Evolutionary conservation across 1,284 basidiomycete species (phyloP), one percentile per base, ranked within the genome.

Genomic region (Coniferiporia weirii): DNA sequence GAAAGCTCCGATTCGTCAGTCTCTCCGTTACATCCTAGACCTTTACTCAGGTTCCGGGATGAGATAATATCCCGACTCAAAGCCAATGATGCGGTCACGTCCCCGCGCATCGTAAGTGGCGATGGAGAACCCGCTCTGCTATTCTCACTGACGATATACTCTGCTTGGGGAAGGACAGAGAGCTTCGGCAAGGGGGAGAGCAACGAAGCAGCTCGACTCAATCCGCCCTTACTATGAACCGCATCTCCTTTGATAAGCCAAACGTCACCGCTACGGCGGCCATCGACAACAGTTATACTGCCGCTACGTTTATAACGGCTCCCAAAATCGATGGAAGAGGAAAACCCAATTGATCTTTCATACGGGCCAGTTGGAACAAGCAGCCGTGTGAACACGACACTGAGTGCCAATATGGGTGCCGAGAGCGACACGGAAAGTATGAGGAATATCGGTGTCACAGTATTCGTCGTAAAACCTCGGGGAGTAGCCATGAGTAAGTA

Each of bases 161-260:
- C 27, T 27, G 27, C 27, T 48, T 58, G 63, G 70, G 85, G 86
- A 9, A 88, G 74, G 36, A 88, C 82, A 4, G 84, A 81, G 3
- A 89, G 77, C 67, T 83, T 84, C 36, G 86, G 86, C 52, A 76
- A 76, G 13, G 84, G 78, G 7, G 76, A 71, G 38, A 89, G 77
- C 70, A 88, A 76, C 10, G 76, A 78, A 22, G 87, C 64, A 1
- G 82, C 83, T 35, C 85, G 80, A 50, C 79, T 75, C 40, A 87
- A 62, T 65, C 81, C 84, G 60, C 72, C 72, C 69, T 82, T 85
- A 0, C 83, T 82, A 57, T 84, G 83, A 22, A 84, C 71, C 8
- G 85, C 86, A 61, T 87, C 80, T 15, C 85, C 84, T 58, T 85
- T 84, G 7, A 78, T 67, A 63, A 88, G 68, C 86, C 86, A 87